Base-by-base conservation (phyloP, 306 rosid species). In the Fragaria ananassa region DNA sequence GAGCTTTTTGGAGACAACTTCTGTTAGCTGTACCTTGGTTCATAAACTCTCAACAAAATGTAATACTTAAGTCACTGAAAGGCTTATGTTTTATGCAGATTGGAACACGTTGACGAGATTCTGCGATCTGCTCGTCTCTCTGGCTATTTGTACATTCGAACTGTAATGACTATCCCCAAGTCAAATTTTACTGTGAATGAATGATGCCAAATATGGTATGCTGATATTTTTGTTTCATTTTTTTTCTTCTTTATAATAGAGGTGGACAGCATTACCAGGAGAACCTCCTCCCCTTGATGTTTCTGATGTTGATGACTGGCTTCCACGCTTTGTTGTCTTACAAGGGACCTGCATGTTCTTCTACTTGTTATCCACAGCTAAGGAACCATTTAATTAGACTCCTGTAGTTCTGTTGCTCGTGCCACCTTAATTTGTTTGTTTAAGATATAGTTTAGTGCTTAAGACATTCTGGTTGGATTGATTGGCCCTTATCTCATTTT, bases 261-360 rank as follows among this genome's bases (percentile, higher is more conserved):
- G 97, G 69, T 95, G 97, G 96, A 78, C 87, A 34, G 85, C 88
- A 51, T 86, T 95, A 62, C 97, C 96, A 5, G 97, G 96, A 74
- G 97, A 95, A 86, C 88, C 96, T 79, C 91, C 88, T 61, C 92
- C 96, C 4, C 76, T 92, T 56, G 97, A 95, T 83, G 97, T 92
- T 65, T 71, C 78, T 27, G 95, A 92, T 0, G 76, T 92, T 74
- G 95, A 94, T 79, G 97, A 92, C 74, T 92, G 97, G 98, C 88
- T 90, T 81, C 96, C 97, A 23, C 98, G 98, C 72, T 94, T 94
- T 72, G 76, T 84, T 71, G 95, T 94, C 82, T 89, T 94, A 51
- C 95, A 92, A 13, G 96, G 98, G 25, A 72, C 75, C 17, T 92
- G 97, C 67, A 72, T 94, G 61, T 94, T 77, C 87, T 81, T 92